Evolutionary conservation across 495 filamentous ascomycete genomes (phyloP).

Genomic region (Oleoguttula mirabilis): DNA sequence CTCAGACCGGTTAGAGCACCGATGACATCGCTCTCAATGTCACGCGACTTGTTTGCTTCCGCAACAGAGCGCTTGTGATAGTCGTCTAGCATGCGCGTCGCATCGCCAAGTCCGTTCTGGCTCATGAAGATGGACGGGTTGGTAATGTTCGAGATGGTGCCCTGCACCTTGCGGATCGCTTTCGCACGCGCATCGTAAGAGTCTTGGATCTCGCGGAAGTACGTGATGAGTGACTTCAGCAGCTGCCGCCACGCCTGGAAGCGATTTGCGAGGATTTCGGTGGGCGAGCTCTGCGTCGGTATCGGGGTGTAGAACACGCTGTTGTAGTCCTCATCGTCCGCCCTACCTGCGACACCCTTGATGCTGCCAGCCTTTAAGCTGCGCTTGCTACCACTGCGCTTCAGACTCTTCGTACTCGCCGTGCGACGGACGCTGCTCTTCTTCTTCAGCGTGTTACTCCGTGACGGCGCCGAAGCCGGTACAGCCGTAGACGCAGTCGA

Average conservation of each 20-base stretch:
- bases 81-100: constrained; percentile 62
- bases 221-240: constrained; percentile 86
- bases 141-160: constrained; percentile 67
- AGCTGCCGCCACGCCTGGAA: constrained; percentile 98
- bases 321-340: constrained; percentile 52
- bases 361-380: constrained; percentile 68
- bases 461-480: constrained; percentile 37
- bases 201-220: constrained; percentile 84
- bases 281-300: constrained; percentile 75
- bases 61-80: constrained; percentile 71
- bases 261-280: constrained; percentile 75
- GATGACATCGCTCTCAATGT: constrained; percentile 86
- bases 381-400: constrained; percentile 59
- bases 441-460: constrained; percentile 76
- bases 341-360: constrained; percentile 43
- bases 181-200: constrained; percentile 83
- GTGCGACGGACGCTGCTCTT: constrained; percentile 62
- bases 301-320: constrained; percentile 82
- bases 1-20: constrained; percentile 71
- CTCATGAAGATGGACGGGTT: constrained; percentile 59
- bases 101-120: constrained; percentile 61
- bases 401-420: constrained; percentile 68
- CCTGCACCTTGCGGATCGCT: constrained; percentile 67
- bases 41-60: constrained; percentile 78
- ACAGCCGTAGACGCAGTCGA: constrained; percentile 25